Conservation (phyloP, 306 rosid genomes). For the Cicer bijugum region DNA sequence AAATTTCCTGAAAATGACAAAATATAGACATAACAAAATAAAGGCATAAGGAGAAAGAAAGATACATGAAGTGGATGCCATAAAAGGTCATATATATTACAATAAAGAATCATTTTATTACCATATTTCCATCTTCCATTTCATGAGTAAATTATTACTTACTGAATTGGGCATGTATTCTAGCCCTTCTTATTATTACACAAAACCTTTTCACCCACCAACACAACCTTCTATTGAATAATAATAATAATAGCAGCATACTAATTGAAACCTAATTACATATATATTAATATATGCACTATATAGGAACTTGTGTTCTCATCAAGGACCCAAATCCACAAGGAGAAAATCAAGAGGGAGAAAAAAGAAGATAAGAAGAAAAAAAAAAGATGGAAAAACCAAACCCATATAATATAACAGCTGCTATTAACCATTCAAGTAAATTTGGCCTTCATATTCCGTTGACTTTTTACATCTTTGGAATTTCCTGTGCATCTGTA, state of each 20-base stretch:
- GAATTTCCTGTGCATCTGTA: conserved; percentile 59
- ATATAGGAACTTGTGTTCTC: conserved; percentile 48
- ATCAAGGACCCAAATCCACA: conserved; percentile 51
- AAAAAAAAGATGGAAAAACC: conserved; percentile 41
- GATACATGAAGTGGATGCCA: conserved; percentile 10
- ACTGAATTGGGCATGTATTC: conserved; percentile 48
- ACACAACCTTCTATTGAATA: conserved; percentile 49
- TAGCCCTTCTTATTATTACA: conserved; percentile 54
- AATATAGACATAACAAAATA: no score
- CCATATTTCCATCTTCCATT: conserved; percentile 55
- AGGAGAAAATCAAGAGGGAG: conserved; percentile 40
- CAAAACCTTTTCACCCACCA: conserved; percentile 56
- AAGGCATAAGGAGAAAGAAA: neutral
- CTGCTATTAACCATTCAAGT: conserved; percentile 48
- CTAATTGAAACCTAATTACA: conserved; percentile 52
- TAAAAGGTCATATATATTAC: conserved; percentile 41
- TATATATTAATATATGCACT: conserved; percentile 54
- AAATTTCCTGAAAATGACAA: neutral
- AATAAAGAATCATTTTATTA: conserved; percentile 62
- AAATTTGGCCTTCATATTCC: conserved; percentile 56
- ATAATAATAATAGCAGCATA: conserved; percentile 40
- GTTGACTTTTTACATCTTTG: conserved; percentile 55
- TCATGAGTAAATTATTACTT: conserved; percentile 40
- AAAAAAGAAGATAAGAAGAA: neutral
- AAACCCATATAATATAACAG: conserved; percentile 46